Base-by-base conservation (phyloP, 1,139 yeast genomes). In the Insectozyma bohioensis region DNA sequence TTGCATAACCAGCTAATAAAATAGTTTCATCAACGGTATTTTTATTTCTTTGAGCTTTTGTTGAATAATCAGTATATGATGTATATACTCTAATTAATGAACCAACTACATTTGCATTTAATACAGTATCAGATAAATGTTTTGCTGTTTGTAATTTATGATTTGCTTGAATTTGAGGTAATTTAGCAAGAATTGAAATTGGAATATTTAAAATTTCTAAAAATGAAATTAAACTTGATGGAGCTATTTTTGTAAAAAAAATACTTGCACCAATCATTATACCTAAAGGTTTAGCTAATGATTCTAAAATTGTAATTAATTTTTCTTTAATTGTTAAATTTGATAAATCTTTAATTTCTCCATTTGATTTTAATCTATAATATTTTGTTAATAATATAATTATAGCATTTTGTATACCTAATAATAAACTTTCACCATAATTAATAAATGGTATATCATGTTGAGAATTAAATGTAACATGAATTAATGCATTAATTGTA, bases 71-170 rank as follows among this genome's bases (percentile, higher is more conserved):
- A 41, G 67, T 72, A 26, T 71, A 34, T 1, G 82, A 74, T 22
- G 85, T 79, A 49, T 72, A 76, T 11, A 78, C 75, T 36, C 85
- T 62, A 17, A 76, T 72, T 20, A 72, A 54, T 3, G 81, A 66
- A 0, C 85, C 85, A 9, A 73, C 37, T 22, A 73, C 62, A 48
- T 77, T 75, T 37, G 79, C 81, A 33, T 70, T 62, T 24, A 79
- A 72, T 7, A 82, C 72, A 28, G 76, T 56, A 11, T 67, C 63
- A 12, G 80, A 67, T 43, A 79, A 63, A 47, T 77, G 80, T 16
- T 71, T 70, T 1, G 83, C 76, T 3, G 80, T 69, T 42, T 66
- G 62, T 47, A 70, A 66, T 31, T 53, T 57, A 45, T 63, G 58
- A 47, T 78, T 78, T 28, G 64, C 56, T 28, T 52, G 47, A 36